A percentile compares a stretch with the other conserved stretches of the same genome.
phyloP scores from a whole-genome alignment of 805 yeast species.

The Metschnikowia lachancei region DNA sequence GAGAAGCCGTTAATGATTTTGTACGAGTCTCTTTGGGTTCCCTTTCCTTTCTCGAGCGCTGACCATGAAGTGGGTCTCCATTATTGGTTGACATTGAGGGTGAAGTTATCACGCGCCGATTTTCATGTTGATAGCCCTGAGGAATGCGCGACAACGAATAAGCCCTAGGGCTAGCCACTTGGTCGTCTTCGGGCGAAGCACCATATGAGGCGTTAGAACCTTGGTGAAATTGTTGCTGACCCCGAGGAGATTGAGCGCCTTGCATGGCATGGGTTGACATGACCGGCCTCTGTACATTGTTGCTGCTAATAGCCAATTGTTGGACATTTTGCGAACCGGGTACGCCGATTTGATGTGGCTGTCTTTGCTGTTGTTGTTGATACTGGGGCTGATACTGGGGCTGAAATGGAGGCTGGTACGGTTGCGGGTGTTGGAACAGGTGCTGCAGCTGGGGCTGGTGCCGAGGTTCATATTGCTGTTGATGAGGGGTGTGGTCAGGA shows the following conservation, averaged over 20 bases:
- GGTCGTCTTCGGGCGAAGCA: background rate
- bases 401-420: background rate
- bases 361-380: background rate
- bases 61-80: conserved; percentile 9
- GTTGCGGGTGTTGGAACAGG: too few species aligned
- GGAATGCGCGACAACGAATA: conserved; percentile 2
- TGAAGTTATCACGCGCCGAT: conserved; percentile 17
- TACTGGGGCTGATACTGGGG: background rate
- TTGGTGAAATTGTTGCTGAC: background rate
- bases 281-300: too few species aligned
- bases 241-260: too few species aligned
- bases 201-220: background rate
- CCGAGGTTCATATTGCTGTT: too few species aligned
- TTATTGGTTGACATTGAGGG: conserved; percentile 12
- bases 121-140: conserved; percentile 5
- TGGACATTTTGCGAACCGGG: too few species aligned
- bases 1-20: conserved; percentile 15
- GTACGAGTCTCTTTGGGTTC: conserved; percentile 12
- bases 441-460: too few species aligned
- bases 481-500: too few species aligned
- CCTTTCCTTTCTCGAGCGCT: conserved; percentile 12
- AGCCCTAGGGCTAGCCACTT: background rate
- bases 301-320: too few species aligned
- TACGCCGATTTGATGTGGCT: background rate
- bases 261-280: too few species aligned